phyloP scores from a whole-genome alignment of 352 stramenopile species.

The Elongisporangium undulatum region DNA sequence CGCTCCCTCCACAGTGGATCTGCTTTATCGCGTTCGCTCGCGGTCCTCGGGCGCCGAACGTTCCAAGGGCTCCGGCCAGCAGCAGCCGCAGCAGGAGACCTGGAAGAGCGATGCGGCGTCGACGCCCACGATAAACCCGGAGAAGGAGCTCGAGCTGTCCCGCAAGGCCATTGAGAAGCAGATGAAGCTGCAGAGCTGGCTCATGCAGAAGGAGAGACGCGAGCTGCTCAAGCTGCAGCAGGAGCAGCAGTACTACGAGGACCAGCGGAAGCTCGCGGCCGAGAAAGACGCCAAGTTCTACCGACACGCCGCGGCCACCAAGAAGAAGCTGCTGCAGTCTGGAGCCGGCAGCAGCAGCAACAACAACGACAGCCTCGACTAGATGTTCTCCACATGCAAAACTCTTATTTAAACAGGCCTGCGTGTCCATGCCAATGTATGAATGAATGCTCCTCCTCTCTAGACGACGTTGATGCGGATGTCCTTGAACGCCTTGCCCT shows the following conservation, averaged over 20 bases:
- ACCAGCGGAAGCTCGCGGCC: conserved; percentile 46
- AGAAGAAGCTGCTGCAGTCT: conserved; percentile 48
- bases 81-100: conserved; percentile 14
- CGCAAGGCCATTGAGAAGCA: conserved; percentile 89
- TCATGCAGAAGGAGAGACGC: conserved; percentile 85
- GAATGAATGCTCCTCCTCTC: conserved; percentile 1
- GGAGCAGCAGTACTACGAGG: conserved; percentile 75
- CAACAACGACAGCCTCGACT: conserved; percentile 4
- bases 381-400: neutral
- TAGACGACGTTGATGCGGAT: conserved; percentile 45
- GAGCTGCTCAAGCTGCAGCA: conserved; percentile 78
- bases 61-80: conserved; percentile 2
- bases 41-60: conserved; percentile 25
- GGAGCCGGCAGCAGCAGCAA: conserved; percentile 6
- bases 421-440: conserved; percentile 1
- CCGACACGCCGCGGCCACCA: conserved; percentile 63
- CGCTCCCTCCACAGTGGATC: conserved; percentile 22
- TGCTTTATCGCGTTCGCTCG: conserved; percentile 64
- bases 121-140: conserved; percentile 26
- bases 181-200: conserved; percentile 85
- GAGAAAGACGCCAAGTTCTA: conserved; percentile 81
- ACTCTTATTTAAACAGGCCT: neutral
- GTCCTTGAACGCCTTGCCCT: conserved; percentile 68
- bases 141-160: conserved; percentile 62
- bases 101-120: conserved; percentile 44